Conservation (phyloP, 352 stramenopile species). For the Globisporangium solare region DNA sequence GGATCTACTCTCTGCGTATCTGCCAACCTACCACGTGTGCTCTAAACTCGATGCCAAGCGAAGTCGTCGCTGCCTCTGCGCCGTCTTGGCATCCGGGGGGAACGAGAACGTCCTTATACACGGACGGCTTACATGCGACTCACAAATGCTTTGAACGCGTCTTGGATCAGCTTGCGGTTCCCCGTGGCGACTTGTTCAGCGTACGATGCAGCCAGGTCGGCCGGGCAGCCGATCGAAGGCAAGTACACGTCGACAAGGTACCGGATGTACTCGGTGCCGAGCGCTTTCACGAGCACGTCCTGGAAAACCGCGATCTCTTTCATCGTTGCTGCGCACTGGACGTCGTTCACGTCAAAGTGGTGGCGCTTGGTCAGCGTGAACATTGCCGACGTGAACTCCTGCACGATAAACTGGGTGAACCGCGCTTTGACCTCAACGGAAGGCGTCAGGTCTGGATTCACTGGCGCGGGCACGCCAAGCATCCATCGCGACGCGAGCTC, state of each 20-base stretch:
- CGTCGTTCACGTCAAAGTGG: conserved; percentile 73
- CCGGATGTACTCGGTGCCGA: conserved; percentile 57
- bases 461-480: conserved; percentile 17
- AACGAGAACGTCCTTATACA: too few relatives aligned
- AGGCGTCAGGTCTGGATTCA: conserved; percentile 15
- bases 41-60: too few relatives aligned
- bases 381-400: conserved; percentile 70
- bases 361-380: conserved; percentile 57
- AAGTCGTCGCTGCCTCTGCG: background rate
- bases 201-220: conserved; percentile 55
- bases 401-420: conserved; percentile 60
- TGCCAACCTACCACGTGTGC: too few relatives aligned
- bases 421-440: conserved; percentile 31
- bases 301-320: conserved; percentile 79
- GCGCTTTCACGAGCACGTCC: conserved; percentile 44
- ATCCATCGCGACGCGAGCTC: conserved; percentile 67
- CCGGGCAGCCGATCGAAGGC: conserved; percentile 47
- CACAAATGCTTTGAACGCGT: conserved; percentile 64
- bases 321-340: conserved; percentile 53
- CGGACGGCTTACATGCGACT: conserved; percentile 28
- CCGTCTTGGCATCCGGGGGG: too few relatives aligned
- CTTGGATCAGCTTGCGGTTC: conserved; percentile 60
- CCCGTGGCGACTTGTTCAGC: conserved; percentile 49
- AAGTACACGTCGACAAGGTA: conserved; percentile 67
- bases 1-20: too few relatives aligned